A percentile compares a stretch with the other conserved stretches of the same genome.
Evolutionary conservation across 2,329 filamentous ascomycete species (phyloP).

Genomic region (Colletotrichum trifolii): DNA sequence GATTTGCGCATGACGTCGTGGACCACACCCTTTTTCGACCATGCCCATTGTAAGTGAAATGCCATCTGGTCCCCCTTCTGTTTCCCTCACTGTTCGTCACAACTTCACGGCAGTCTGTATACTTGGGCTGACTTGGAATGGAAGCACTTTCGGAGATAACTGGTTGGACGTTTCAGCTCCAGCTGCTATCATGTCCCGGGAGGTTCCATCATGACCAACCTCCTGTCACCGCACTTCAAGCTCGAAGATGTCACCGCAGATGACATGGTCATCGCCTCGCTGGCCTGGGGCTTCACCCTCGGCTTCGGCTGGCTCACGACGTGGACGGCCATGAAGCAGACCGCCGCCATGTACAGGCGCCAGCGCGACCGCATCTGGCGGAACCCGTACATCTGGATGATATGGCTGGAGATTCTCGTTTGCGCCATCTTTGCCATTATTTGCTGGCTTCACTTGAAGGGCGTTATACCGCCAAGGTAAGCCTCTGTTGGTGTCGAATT

Average conservation of each 20-base stretch:
- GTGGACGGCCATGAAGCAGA: constrained; percentile 51
- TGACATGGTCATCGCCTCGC: constrained; percentile 44
- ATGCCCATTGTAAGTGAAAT: constrained; percentile 13
- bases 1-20: constrained; percentile 13
- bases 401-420: constrained; percentile 58
- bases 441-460: constrained; percentile 39
- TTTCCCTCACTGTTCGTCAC: neutral
- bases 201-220: constrained; percentile 28
- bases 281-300: constrained; percentile 52
- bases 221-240: constrained; percentile 38
- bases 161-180: constrained; percentile 12
- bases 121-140: neutral
- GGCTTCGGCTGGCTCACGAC: constrained; percentile 53
- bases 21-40: neutral
- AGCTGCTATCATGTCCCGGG: constrained; percentile 27
- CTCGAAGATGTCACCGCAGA: constrained; percentile 38
- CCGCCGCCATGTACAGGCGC: constrained; percentile 47
- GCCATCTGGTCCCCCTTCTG: neutral
- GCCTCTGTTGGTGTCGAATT: neutral
- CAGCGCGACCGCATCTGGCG: constrained; percentile 44
- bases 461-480: constrained; percentile 36
- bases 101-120: too few species aligned
- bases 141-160: constrained; percentile 13
- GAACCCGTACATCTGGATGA: constrained; percentile 59
- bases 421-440: constrained; percentile 56